A percentile compares a stretch with the other conserved stretches of the same genome.
These are phyloP conservation scores for Wickerhamomyces strasburgensis DNA, from an alignment of 805 yeast species.

Conservation along the genomic window DNA sequence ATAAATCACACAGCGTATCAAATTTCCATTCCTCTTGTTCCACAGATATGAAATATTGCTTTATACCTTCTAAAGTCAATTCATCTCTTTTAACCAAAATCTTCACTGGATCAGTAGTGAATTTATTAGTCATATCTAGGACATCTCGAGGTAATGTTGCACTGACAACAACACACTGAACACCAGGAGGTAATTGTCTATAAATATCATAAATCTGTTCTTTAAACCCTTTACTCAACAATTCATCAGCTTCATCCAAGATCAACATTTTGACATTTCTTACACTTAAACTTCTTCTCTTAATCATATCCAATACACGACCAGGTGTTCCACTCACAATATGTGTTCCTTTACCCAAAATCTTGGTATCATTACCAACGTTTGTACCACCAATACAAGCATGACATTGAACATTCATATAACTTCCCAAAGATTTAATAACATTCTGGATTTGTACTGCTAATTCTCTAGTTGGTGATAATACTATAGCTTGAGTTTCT, in stretches of 20 bases:
- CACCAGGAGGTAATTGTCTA: constrained; percentile 73
- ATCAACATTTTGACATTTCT: constrained; percentile 81
- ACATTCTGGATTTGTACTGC: constrained; percentile 92
- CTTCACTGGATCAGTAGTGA: constrained; percentile 90
- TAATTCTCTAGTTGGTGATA: constrained; percentile 95
- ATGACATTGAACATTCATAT: constrained; percentile 79
- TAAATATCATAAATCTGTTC: constrained; percentile 93
- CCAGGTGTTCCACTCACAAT: constrained; percentile 98
- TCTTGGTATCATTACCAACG: constrained; percentile 74
- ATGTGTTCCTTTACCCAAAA: constrained; percentile 75
- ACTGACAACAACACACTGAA: constrained; percentile 90
- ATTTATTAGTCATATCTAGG: constrained; percentile 84
- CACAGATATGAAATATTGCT: constrained; percentile 85
- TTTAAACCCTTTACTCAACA: constrained; percentile 88
- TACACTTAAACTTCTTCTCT: constrained; percentile 69
- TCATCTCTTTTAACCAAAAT: constrained; percentile 94
- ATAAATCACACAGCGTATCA: constrained; percentile 89
- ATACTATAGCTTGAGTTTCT: constrained; percentile 82
- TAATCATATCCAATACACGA: constrained; percentile 85
- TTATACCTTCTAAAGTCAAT: constrained; percentile 88
- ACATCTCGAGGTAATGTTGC: constrained; percentile 94
- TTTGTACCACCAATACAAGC: constrained; percentile 94
- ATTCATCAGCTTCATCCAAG: constrained; percentile 95
- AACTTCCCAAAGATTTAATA: constrained; percentile 78
- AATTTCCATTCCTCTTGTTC: constrained; percentile 93